A percentile compares a stretch with the other conserved stretches of the same genome.
Conservation (phyloP, 306 rosid species). For the Ceratonia siliqua region DNA sequence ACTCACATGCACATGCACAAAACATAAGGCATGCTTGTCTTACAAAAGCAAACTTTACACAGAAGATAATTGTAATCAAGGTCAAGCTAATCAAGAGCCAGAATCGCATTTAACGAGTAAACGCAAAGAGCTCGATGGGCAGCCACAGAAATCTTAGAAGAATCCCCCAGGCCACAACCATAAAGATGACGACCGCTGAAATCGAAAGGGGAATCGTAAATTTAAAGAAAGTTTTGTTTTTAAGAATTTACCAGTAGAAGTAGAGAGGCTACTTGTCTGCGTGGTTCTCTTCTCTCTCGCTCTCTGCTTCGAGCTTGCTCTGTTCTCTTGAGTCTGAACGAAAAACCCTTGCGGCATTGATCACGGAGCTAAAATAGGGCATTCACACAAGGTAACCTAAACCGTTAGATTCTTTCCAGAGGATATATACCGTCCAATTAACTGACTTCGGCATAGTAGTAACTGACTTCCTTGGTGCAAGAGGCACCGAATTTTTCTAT, state of each 20-base stretch:
- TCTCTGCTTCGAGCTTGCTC: conserved; percentile 2
- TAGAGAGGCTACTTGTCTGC: neutral
- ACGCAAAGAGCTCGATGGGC: neutral
- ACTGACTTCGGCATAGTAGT: neutral
- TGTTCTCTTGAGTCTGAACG: neutral
- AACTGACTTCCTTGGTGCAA: too few relatives aligned
- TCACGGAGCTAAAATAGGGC: conserved; percentile 24
- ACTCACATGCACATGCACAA: conserved; percentile 9
- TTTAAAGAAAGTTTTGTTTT: neutral
- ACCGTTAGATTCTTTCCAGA: neutral
- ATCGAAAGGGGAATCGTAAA: neutral
- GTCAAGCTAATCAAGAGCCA: neutral
- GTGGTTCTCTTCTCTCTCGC: neutral
- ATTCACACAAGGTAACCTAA: neutral
- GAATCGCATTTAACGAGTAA: conserved; percentile 4
- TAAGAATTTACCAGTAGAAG: conserved; percentile 30
- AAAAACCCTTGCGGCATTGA: conserved; percentile 21
- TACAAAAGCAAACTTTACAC: conserved; percentile 9
- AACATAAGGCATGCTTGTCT: neutral
- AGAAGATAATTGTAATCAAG: neutral
- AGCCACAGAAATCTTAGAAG: neutral
- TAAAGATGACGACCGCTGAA: neutral
- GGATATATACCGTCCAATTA: neutral
- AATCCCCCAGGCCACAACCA: neutral
- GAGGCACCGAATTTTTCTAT: too few relatives aligned